Evolutionary conservation across 495 filamentous ascomycete genomes (phyloP).

Genomic region (Podospora conica): DNA sequence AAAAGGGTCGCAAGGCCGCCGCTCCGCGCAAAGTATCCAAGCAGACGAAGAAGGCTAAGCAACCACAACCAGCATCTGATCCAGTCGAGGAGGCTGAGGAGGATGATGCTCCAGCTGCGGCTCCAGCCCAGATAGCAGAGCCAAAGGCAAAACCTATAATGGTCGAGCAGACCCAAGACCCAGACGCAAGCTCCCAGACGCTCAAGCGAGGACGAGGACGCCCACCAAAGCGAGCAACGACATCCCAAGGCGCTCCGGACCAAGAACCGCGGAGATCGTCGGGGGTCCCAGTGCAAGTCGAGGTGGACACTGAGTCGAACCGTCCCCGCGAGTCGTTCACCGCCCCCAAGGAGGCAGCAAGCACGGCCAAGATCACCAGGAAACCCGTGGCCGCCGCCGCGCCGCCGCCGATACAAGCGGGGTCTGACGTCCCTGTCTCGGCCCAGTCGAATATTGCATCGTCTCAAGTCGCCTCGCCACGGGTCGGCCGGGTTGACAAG

Average conservation of each 20-base stretch:
- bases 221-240: constrained; percentile 27
- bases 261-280: constrained; percentile 12
- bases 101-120: constrained; percentile 13
- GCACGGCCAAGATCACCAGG: constrained; percentile 3
- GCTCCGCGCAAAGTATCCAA: constrained; percentile 36
- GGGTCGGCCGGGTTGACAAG: constrained; percentile 20
- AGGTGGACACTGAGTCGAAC: constrained; percentile 8
- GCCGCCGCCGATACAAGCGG: background rate
- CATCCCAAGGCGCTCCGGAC: constrained; percentile 12
- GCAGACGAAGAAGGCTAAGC: constrained; percentile 42
- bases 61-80: constrained; percentile 12
- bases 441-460: background rate
- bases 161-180: constrained; percentile 31
- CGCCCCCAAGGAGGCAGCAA: constrained; percentile 7
- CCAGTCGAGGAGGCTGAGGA: constrained; percentile 19
- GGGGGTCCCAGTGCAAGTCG: constrained; percentile 3
- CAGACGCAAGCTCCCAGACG: constrained; percentile 40
- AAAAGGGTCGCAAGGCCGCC: constrained; percentile 42
- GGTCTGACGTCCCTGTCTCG: background rate
- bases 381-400: constrained; percentile 13
- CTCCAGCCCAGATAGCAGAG: constrained; percentile 21
- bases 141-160: constrained; percentile 26
- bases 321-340: constrained; percentile 11
- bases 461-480: constrained; percentile 12
- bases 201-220: constrained; percentile 33